These are phyloP conservation scores for Lactarius hatsudake DNA, from an alignment of 768 basidiomycete genomes.

Conservation along the genomic window DNA sequence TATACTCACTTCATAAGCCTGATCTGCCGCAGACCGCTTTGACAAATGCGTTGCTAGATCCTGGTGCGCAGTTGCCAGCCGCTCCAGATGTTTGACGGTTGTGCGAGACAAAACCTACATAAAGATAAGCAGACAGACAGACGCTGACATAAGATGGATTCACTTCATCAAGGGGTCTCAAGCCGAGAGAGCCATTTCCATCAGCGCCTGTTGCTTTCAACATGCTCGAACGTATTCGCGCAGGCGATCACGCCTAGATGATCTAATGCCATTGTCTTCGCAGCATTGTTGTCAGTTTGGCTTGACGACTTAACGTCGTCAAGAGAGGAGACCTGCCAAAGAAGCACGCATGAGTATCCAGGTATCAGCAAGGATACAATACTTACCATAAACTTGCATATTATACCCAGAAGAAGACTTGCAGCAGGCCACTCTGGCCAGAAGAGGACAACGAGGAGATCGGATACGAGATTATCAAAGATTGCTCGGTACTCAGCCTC, in stretches of 20 bases:
- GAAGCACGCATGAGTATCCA: not conserved
- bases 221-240: slow-evolving; percentile 63
- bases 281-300: slow-evolving; percentile 72
- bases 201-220: slow-evolving; percentile 40
- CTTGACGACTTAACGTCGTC: slow-evolving; percentile 74
- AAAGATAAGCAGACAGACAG: slow-evolving; percentile 7
- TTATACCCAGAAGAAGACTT: slow-evolving; percentile 71
- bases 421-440: slow-evolving; percentile 99
- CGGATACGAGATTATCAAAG: slow-evolving; percentile 87
- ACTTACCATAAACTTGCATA: slow-evolving; percentile 81
- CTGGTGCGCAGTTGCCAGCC: slow-evolving; percentile 58
- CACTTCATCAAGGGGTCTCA: slow-evolving; percentile 76
- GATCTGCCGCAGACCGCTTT: slow-evolving; percentile 73
- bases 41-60: slow-evolving; percentile 64
- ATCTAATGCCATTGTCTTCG: slow-evolving; percentile 87
- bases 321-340: slow-evolving; percentile 68
- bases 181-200: slow-evolving; percentile 36
- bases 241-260: slow-evolving; percentile 93
- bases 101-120: slow-evolving; percentile 51
- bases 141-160: slow-evolving; percentile 17
- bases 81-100: slow-evolving; percentile 52
- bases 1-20: slow-evolving; percentile 68
- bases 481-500: slow-evolving; percentile 93
- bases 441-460: slow-evolving; percentile 82
- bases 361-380: not conserved